Conservation (phyloP, 306 rosid species). For the Bauhinia variegata region DNA sequence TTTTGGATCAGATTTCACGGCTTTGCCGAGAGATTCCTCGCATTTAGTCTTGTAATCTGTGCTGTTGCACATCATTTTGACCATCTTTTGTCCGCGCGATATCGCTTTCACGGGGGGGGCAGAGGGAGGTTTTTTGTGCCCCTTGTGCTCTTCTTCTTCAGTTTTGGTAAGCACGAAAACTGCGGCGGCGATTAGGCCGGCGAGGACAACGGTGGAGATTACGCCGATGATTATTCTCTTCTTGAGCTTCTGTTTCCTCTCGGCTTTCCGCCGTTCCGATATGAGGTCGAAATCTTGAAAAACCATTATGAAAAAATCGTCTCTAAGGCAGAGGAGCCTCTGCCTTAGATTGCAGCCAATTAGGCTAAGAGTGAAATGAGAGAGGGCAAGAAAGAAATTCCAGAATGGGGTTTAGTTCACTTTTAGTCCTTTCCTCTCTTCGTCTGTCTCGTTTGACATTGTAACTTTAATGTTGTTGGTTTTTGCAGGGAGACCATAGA, state of each 20-base stretch:
- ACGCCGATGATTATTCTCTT: constrained; percentile 52
- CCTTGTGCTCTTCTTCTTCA: background rate
- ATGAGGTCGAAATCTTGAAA: constrained; percentile 89
- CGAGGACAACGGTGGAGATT: constrained; percentile 42
- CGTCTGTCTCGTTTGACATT: constrained; percentile 9
- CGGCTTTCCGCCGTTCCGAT: constrained; percentile 62
- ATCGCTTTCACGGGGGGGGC: background rate
- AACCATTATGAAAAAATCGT: constrained; percentile 53
- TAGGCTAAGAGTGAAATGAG: constrained; percentile 11
- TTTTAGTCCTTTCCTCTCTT: constrained; percentile 21
- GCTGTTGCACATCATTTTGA: constrained; percentile 51
- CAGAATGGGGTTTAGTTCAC: background rate
- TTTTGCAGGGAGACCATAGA: constrained; percentile 13
- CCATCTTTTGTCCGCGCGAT: constrained; percentile 24
- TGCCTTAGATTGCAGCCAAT: constrained; percentile 70
- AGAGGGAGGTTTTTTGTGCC: background rate
- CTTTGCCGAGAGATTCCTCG: constrained; percentile 45
- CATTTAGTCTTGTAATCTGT: constrained; percentile 64
- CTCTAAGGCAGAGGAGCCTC: constrained; percentile 93
- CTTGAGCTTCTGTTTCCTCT: constrained; percentile 49
- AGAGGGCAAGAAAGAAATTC: constrained; percentile 24
- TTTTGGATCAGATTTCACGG: constrained; percentile 5
- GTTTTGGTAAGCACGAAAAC: constrained; percentile 34
- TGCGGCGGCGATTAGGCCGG: constrained; percentile 42
- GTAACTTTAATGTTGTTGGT: constrained; percentile 21